Evolutionary conservation across 176 grass and related monocot species (phyloP), one percentile per base, ranked within the genome.

Genomic region (Carex scoparia): DNA sequence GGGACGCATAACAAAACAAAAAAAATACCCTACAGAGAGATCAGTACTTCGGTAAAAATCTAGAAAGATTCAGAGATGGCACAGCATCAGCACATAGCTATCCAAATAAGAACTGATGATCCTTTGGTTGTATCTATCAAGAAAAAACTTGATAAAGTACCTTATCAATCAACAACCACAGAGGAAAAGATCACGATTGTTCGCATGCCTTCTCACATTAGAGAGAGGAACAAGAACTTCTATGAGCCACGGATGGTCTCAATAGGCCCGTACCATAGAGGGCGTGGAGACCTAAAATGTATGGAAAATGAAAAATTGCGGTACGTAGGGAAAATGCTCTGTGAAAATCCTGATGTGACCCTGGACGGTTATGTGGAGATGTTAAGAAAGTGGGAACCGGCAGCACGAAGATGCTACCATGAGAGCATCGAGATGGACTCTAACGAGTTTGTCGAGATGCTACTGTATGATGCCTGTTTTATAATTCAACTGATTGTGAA

Each of bases 171-270:
- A 13, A 48, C 42, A 27, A 65, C 23, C 1, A 12, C 13, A 55
- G n/a, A 53, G 16, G 66, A 11, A 64, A 10, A 31, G 46, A 23
- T 19, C 61, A 53, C 80, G 10, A 83, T 83, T 28, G 51, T 83
- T 7, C 80, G 80, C 28, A 19, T 83, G 62, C 80, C 80, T 31
- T 44, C 80, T 10, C 46, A 67, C 62, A 66, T 83, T 10, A 59
- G 80, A 65, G 44, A 44, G 44, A 83, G 18, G 7, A 67, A 68
- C 11, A 83, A 67, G 38, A 33, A 83, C n/a, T 83, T 67, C 2
- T 83, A 83, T 16, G 80, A 83, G 44, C 80, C 80, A 31, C 37
- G 80, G 40, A n/a, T 83, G 8, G 80, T 83, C 62, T 83, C 80
- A 35, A 83, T 83, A 0, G 80, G 80, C 1, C 80, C 80, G 0